Conservation (phyloP, 306 rosid species). For the Adenanthera pavonina region DNA sequence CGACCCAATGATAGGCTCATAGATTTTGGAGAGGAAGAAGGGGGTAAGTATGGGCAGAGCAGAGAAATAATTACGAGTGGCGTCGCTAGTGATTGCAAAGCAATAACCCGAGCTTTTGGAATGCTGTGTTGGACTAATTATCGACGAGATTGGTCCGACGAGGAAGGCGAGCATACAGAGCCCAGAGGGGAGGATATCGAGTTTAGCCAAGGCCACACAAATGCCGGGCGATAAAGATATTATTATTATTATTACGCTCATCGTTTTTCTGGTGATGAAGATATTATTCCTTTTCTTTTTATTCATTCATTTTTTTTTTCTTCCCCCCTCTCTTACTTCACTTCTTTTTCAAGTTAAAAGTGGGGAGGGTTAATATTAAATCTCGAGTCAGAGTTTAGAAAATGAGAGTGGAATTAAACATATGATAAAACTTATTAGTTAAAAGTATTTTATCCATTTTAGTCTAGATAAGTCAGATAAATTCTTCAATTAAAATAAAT, state of each 20-base stretch:
- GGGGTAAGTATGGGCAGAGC: not conserved
- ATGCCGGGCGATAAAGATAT: conserved; percentile 61
- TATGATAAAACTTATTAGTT: no score
- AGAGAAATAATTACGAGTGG: conserved; percentile 16
- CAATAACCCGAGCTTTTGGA: conserved; percentile 27
- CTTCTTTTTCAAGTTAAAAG: no score
- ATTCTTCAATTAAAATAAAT: no score
- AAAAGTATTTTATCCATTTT: no score
- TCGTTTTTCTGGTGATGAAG: no score
- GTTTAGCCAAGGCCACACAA: conserved; percentile 90
- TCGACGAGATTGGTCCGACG: conserved; percentile 55
- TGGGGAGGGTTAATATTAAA: no score
- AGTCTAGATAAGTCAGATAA: no score
- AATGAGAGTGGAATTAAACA: no score
- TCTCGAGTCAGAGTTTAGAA: no score
- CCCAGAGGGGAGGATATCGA: conserved; percentile 52
- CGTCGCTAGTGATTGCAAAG: conserved; percentile 18
- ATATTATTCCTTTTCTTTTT: not conserved
- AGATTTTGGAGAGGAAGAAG: conserved; percentile 11
- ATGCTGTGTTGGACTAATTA: conserved; percentile 36
- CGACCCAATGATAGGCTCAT: conserved; percentile 24
- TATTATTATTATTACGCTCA: not conserved
- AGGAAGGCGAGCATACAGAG: conserved; percentile 56
- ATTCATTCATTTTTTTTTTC: not conserved
- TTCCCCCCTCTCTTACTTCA: not conserved